phyloP scores from a whole-genome alignment of 2,329 filamentous ascomycete genomes.

The Fusarium sp. region DNA sequence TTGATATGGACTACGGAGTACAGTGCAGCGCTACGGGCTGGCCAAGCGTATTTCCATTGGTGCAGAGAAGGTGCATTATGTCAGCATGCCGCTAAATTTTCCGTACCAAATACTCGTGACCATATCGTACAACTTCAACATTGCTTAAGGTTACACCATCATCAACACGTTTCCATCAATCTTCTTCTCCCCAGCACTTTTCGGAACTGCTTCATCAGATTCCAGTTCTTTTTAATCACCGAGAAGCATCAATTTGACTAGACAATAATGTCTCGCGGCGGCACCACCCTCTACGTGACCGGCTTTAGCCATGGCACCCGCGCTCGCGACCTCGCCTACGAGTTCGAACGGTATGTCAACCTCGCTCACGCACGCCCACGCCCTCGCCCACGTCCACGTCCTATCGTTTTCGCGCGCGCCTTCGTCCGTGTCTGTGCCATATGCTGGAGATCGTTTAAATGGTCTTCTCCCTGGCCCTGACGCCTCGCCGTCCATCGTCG shows the following conservation, averaged over 20 bases:
- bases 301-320: constrained; percentile 99
- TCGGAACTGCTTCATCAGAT: constrained; percentile 48
- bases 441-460: constrained; percentile 37
- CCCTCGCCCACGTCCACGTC: constrained; percentile 57
- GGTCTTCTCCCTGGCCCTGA: constrained; percentile 47
- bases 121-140: constrained; percentile 38
- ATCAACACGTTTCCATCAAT: constrained; percentile 41
- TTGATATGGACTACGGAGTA: too few relatives aligned
- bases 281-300: constrained; percentile 96
- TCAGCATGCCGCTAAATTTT: constrained; percentile 49
- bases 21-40: neutral
- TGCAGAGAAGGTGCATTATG: constrained; percentile 32
- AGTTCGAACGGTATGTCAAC: constrained; percentile 99
- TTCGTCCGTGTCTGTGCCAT: constrained; percentile 44
- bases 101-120: constrained; percentile 43
- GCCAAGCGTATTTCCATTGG: constrained; percentile 8
- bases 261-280: constrained; percentile 85
- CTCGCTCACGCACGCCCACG: constrained; percentile 58
- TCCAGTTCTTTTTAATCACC: constrained; percentile 20
- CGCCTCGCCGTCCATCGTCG: constrained; percentile 48
- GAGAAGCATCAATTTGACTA: constrained; percentile 16
- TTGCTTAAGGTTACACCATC: constrained; percentile 35
- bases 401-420: constrained; percentile 51
- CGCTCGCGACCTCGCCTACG: constrained; percentile 98
- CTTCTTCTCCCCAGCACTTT: constrained; percentile 29